phyloP scores from a whole-genome alignment of 352 stramenopile species.

The Globisporangium viniferum region DNA sequence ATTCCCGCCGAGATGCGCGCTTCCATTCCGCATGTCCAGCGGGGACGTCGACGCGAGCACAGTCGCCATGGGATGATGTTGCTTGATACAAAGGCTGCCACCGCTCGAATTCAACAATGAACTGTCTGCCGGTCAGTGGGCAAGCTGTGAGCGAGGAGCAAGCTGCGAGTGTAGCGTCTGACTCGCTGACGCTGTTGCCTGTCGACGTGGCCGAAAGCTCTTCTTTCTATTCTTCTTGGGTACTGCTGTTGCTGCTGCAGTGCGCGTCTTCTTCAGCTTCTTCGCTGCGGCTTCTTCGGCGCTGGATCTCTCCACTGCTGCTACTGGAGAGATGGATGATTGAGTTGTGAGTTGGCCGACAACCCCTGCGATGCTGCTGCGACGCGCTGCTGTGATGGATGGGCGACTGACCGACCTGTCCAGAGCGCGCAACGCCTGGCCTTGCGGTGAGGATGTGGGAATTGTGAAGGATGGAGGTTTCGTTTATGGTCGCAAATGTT shows the following conservation, averaged over 20 bases:
- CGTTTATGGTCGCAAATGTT: slow-evolving; percentile 1
- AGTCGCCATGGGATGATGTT: neutral
- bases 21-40: slow-evolving; percentile 1
- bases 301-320: neutral
- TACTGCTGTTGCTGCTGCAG: neutral
- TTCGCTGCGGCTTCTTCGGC: neutral
- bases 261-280: neutral
- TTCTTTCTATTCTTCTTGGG: slow-evolving; percentile 5
- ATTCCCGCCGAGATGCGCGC: neutral
- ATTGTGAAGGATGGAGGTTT: slow-evolving; percentile 2
- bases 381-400: neutral
- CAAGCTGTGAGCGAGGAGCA: neutral
- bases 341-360: neutral
- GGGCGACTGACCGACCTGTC: neutral
- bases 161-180: neutral
- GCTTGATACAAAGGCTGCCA: neutral
- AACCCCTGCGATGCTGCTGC: slow-evolving; percentile 2
- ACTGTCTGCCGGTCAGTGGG: neutral
- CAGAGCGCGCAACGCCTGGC: neutral
- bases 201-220: neutral
- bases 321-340: neutral
- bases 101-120: slow-evolving; percentile 3
- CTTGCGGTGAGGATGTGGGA: neutral
- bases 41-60: neutral
- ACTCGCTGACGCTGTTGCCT: neutral